Base-by-base conservation (phyloP, 352 stramenopile genomes). In the Plasmopara muralis region DNA sequence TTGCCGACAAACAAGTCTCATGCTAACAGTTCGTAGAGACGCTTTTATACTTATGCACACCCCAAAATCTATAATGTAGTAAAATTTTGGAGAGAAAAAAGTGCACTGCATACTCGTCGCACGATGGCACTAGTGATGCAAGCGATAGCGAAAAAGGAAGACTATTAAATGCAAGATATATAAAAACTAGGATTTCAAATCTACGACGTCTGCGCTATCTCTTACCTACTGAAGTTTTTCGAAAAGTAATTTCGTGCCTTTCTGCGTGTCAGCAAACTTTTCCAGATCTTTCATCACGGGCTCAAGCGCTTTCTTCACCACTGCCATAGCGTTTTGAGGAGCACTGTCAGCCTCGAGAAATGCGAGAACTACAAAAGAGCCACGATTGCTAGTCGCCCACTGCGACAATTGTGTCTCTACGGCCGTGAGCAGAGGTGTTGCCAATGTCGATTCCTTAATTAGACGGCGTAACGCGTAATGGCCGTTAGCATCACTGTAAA, bases 211-310 rank as follows among this genome's bases (percentile, higher is more conserved):
- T 35, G 31, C 31, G 31, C 31, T 35, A 25, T 47, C 55, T 40
- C 57, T 60, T 45, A 52, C 20, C 53, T 81, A 81, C 68, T 82
- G 59, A 46, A 93, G 79, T 60, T 91, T 91, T 58, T 88, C 80
- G 50, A 90, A 63, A 60, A 93, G 71, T 73, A 93, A 71, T 63
- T 85, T 88, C 48, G 79, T 91, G 49, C 83, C 83, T 46, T 72
- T 83, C 66, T 90, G 79, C 55, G 56, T 35, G 37, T 72, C 69
- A 9, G 60, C 53, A 29, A 87, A 72, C 57, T 84, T 83, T 58
- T 75, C 77, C 39, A 90, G 59, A 49, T 77, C 73, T 49, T 55
- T 28, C 56, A 80, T 75, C 18, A 68, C 58, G 29, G 72, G 42
- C 56, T 87, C 83, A 45, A 93, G 70, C 33, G 74, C 72, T 47